Evolutionary conservation across 2,329 filamentous ascomycete genomes (phyloP).

Genomic region (Trichoderma simmonsii): DNA sequence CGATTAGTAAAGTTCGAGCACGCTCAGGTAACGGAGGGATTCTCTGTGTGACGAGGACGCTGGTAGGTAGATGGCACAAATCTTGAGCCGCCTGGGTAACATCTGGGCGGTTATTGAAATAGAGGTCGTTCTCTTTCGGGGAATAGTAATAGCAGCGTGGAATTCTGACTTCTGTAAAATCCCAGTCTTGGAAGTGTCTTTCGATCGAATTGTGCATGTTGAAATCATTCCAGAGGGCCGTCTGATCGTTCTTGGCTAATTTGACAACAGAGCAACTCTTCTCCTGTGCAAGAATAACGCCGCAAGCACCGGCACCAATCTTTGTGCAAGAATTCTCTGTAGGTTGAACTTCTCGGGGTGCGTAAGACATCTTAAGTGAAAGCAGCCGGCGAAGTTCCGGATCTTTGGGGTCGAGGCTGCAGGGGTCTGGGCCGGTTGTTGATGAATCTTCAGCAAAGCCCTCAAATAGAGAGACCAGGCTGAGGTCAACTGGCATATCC

Average conservation of each 20-base stretch:
- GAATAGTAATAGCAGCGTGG: constrained; percentile 13
- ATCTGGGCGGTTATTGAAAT: constrained; percentile 10
- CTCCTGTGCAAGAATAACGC: constrained; percentile 20
- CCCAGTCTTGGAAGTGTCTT: background rate
- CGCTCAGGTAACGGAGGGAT: constrained; percentile 27
- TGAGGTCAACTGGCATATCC: background rate
- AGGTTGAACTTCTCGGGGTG: background rate
- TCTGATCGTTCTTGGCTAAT: constrained; percentile 20
- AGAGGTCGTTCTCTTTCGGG: background rate
- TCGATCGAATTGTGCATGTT: background rate
- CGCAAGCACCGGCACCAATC: constrained; percentile 27
- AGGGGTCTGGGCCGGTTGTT: background rate
- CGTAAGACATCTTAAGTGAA: background rate
- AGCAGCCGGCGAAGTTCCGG: background rate
- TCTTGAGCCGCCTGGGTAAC: constrained; percentile 15
- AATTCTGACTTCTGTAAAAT: constrained; percentile 6
- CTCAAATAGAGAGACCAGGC: background rate
- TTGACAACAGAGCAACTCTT: constrained; percentile 19
- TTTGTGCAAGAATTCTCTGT: constrained; percentile 1
- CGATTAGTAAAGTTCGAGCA: constrained; percentile 24
- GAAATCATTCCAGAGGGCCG: constrained; percentile 20
- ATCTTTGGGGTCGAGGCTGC: background rate
- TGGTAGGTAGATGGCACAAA: constrained; percentile 22
- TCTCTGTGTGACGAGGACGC: constrained; percentile 24
- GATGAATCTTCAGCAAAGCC: background rate